A percentile compares a stretch with the other conserved stretches of the same genome.
phyloP scores from a whole-genome alignment of 2,329 filamentous ascomycete species.

The Arachnopeziza araneosa region DNA sequence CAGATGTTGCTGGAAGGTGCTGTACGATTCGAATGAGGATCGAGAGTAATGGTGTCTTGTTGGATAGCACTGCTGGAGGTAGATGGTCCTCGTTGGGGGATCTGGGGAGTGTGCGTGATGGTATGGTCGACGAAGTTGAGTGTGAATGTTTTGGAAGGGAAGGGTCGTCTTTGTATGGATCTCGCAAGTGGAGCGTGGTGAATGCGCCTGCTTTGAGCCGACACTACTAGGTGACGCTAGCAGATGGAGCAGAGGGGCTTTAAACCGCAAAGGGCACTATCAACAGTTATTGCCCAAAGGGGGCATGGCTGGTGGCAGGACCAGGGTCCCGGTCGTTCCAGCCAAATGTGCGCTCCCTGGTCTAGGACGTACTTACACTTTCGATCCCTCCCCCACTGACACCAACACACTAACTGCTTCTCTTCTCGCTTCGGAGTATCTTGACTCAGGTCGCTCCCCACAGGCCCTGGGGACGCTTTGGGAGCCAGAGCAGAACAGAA shows the following conservation, averaged over 20 bases:
- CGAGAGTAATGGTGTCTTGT: not conserved
- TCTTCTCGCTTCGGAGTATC: not conserved
- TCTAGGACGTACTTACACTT: not conserved
- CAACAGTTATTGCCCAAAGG: not conserved
- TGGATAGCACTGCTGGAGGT: not conserved
- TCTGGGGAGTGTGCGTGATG: not conserved
- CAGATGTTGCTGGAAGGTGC: slow-evolving; percentile 8
- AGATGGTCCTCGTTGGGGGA: not conserved
- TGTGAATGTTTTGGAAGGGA: not conserved
- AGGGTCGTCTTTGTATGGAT: not conserved
- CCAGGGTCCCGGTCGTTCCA: not conserved
- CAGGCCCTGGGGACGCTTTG: too few species aligned
- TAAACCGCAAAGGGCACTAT: not conserved
- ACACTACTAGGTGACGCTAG: not conserved
- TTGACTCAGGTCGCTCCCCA: not conserved
- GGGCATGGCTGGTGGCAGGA: not conserved
- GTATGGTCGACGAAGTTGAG: not conserved
- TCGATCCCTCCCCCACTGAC: not conserved
- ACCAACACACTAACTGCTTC: not conserved
- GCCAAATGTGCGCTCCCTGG: not conserved
- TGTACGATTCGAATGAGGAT: slow-evolving; percentile 1
- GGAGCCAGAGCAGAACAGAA: too few species aligned
- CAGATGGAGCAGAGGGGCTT: not conserved
- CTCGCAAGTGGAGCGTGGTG: not conserved
- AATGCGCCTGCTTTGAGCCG: not conserved